Evolutionary conservation across 2,329 filamentous ascomycete species (phyloP).

Genomic region (Colletotrichum cuscutae): DNA sequence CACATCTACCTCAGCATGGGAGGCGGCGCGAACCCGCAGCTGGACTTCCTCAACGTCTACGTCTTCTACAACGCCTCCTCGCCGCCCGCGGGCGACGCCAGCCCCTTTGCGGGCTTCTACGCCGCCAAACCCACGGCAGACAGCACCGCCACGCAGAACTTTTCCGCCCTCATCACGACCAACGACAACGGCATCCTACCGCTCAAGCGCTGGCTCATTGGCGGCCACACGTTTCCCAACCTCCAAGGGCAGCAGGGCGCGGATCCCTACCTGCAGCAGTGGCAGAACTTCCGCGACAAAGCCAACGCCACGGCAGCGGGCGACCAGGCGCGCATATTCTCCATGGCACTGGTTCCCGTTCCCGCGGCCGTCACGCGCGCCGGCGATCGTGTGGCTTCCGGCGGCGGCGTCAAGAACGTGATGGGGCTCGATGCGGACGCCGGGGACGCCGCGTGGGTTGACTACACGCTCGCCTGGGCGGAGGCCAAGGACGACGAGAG

Average conservation of each 20-base stretch:
- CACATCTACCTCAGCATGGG: not conserved
- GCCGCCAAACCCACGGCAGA: not conserved
- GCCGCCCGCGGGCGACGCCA: not conserved
- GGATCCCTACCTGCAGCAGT: not conserved
- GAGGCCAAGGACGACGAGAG: not conserved
- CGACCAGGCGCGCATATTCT: not conserved
- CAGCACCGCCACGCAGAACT: not conserved
- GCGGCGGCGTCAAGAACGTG: not conserved
- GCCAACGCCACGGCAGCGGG: not conserved
- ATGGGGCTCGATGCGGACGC: not conserved
- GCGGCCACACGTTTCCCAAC: not conserved
- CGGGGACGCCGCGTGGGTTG: not conserved
- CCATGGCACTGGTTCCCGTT: not conserved
- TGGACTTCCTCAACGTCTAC: not conserved
- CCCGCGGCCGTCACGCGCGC: not conserved
- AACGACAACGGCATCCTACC: not conserved
- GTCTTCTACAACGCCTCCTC: not conserved
- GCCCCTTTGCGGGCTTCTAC: not conserved
- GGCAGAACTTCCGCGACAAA: not conserved
- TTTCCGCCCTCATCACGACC: not conserved
- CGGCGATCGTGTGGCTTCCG: not conserved
- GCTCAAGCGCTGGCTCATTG: not conserved
- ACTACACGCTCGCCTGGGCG: not conserved
- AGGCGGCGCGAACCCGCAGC: not conserved
- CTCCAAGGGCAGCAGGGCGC: not conserved